Evolutionary conservation across 2,329 filamentous ascomycete species (phyloP), one percentile per base, ranked within the genome.

Genomic region (Xylaria digitata): DNA sequence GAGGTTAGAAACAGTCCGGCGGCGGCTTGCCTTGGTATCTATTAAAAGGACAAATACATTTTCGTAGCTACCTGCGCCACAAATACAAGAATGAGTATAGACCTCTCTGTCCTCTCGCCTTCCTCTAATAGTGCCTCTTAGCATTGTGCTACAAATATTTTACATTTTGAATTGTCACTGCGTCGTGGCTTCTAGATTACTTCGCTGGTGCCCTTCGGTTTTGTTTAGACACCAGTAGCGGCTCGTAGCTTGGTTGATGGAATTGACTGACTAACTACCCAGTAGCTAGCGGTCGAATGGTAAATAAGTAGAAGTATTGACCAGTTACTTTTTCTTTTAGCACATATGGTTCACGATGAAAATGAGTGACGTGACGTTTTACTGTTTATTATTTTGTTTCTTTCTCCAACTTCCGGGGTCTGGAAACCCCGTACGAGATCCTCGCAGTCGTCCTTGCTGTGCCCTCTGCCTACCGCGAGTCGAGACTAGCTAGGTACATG

Each of bases 1-100:
- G 37, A 46, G 42, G 52, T 37, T 53, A 55, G 40, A 64, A 61
- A 19, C 30, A 61, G 21, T 15, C 32, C 19, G 53, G 37, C 19
- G 53, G 37, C 19, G 11, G 52, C 26, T 37, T 54, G 23, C 19
- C 43, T 48, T 30, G 52, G 30, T 48, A 61, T 56, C 15, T 63
- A 60, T 55, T 48, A 37, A 45, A 46, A 34, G 48, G 30, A 45
- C 32, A 53, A 23, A 30, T 43, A 19, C 43, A 60, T 67, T 7
- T 56, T 60, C 23, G 34, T 49, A 64, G 64, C 55, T 60, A 67
- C 64, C 61, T 60, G 19, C 19, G 37, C 50, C 34, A 23, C 64
- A 23, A 55, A 67, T 65, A 59, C 43, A 64, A 48, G 32, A 49
- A 26, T 49, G 34, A 66, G 58, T 26, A 63, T 63, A 21, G 58